Base-by-base conservation (phyloP, 257 asterid genomes). In the Penstemon davidsonii region DNA sequence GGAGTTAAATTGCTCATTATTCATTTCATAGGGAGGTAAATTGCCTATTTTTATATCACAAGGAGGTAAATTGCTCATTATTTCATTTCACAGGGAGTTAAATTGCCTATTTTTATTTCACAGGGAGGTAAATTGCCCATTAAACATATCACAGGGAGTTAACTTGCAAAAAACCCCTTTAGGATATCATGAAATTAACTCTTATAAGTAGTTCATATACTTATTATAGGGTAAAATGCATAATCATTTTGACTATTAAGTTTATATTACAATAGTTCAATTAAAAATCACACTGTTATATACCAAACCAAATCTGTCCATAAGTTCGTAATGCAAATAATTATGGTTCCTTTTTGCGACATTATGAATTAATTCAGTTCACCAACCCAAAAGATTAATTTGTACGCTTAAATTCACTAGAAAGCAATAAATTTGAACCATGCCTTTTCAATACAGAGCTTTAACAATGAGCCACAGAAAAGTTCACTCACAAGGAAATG, bases 381-480 rank as follows among this genome's bases (percentile, higher is more conserved):
- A 73, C 78, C 78, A 67, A 77, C 77, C 64, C 36, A 7, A 8
- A 19, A 60, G 1, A 0, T 18, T 15, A 0, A 19, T 33, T 5
- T 45, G 5, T 43, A 15, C 56, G 12, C 63, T n/a, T 57, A 68
- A 10, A 66, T 42, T 56, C 8, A 36, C 2, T 13, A 36, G 12
- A 39, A 55, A 53, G 37, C 47, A 44, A 4, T 44, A n/a, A 55
- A 10, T 36, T 64, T 65, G 10, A 38, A 51, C 52, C 38, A 64
- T 49, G 41, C 15, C 50, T 25, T 11, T 41, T 10, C 5, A 6
- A 40, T 44, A 9, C 45, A 46, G 33, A 45, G n/a, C 5, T 33
- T 44, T n/a, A 3, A 51, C 33, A 52, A 87, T 86, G 96, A 80
- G 65, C 57, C 83, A 76, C 72, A 67, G 79, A 42, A 90, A 75